A percentile compares a stretch with the other conserved stretches of the same genome.
These are phyloP conservation scores for Suillus discolor DNA, from an alignment of 768 basidiomycete species.

Conservation along the genomic window DNA sequence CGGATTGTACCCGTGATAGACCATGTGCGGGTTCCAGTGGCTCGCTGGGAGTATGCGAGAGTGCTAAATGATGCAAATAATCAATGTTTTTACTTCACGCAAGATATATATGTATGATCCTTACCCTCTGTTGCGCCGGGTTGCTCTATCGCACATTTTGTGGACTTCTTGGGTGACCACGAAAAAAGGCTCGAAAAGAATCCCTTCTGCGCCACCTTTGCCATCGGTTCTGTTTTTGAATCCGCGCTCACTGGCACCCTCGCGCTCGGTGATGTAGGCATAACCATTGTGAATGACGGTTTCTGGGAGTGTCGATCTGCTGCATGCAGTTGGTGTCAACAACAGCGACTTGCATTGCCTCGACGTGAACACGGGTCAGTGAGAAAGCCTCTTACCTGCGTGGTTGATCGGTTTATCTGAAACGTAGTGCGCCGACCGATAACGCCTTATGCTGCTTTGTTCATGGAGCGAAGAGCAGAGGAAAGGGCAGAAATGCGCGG, in stretches of 20 bases:
- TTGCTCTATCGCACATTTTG: neutral
- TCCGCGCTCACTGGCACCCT: neutral
- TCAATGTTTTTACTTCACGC: neutral
- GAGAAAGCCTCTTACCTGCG: neutral
- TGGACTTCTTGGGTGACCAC: neutral
- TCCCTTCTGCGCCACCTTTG: neutral
- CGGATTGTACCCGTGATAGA: neutral
- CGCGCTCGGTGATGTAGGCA: too few relatives aligned
- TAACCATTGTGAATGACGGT: neutral
- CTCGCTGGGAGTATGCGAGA: neutral
- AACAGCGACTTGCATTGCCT: neutral
- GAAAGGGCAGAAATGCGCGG: too few relatives aligned
- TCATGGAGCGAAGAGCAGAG: neutral
- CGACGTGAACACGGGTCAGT: too few relatives aligned
- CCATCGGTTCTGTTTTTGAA: neutral
- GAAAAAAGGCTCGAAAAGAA: neutral
- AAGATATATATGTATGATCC: neutral
- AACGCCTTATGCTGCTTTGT: neutral
- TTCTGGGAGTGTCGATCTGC: neutral
- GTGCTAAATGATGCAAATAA: neutral
- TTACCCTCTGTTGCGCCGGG: neutral
- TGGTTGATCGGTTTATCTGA: neutral
- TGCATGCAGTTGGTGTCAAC: neutral
- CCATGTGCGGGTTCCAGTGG: neutral
- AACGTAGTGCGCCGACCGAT: neutral